Evolutionary conservation across 2,329 filamentous ascomycete species (phyloP), one percentile per base, ranked within the genome.

Genomic region (Ophiostoma angusticollis): DNA sequence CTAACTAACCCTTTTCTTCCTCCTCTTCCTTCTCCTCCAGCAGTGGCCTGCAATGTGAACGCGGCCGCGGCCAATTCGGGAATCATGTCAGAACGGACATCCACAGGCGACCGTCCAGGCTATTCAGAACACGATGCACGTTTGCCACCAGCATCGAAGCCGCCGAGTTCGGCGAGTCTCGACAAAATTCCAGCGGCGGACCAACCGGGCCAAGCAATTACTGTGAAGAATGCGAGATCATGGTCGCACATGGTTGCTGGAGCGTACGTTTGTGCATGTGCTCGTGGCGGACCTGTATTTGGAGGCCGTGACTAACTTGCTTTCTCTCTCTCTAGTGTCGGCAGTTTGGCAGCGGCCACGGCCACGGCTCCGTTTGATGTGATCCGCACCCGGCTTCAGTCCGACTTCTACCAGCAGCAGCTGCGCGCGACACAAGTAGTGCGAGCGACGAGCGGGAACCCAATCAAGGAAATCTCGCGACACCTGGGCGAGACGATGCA

Each of bases 331-430:
- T 22, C 24, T 49, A 93, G 87, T 30, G 63, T 84, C 37, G 87
- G 87, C 50, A 87, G 87, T 50, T 93, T 94, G 79, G 86, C 84
- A 14, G 80, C 89, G 9, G 84, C 89, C 18, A 79, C 83, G n/a
- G 62, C 95, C n/a, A 95, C 89, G 2, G 86, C 85, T 8, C 89
- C 89, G 17, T 80, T 96, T 43, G 89, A 95, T 55, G 87, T 95
- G 23, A 72, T 96, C 36, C 93, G 93, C 59, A 96, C 89, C 9
- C 78, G 89, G 25, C 68, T 96, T 3, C 89, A 96, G 58, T 93
- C 85, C 52, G 87, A 93, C 55, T 93, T 93, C 58, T 95, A 95
- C 67, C 84, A 94, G 58, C 70, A 78, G 8, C 84, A 94, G 59
- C 70, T 94, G 32, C 70, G 71, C 22, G 74, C 79, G 13, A 70